Base-by-base conservation (phyloP, 2,329 filamentous ascomycete species). In the Exophiala sideris region DNA sequence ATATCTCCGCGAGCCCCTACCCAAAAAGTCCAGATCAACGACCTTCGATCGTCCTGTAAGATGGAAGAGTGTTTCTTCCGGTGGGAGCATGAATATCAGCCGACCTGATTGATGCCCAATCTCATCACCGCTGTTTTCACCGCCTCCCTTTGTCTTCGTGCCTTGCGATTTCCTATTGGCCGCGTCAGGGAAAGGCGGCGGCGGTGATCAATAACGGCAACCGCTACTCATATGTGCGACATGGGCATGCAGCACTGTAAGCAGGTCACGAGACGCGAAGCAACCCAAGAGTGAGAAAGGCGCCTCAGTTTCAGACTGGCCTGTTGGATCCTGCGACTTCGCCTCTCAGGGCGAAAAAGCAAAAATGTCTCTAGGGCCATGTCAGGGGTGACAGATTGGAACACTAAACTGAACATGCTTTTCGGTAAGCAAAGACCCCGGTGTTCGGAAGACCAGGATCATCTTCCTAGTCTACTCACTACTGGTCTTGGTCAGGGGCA, bases 111-210 rank as follows among this genome's bases (percentile, higher is more conserved):
- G 33, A 24, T 45, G 33, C 54, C 50, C 47, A 29, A 47, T 56
- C 48, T 42, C 57, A 60, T 56, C 57, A 62, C 57, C 59, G 57
- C 57, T 38, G 41, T 54, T 56, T 52, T 62, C 57, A 59, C 57
- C 59, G 55, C 49, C 54, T 55, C 36, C 12, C 24, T 29, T 29
- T 8, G 10, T 21, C 29, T 20, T 34, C 34, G 24, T 11, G 12
- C 35, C 20, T 12, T 35, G 32, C 12, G 5, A 3, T 21, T 12
- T n/a, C 12, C 39, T 21, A 54, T 47, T 45, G 47, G 52, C 5
- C 24, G 24, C 24, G 24, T 3, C 24, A 8, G 24, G 24, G 4
- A 24, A 32, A 2, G 18, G 18, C n/a, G 18, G 11, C 12, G 9
- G 16, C 18, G 40, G 20, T 42, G 21, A 12, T 14, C 49, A 24